Evolutionary conservation across 345 rosid species (phyloP), one percentile per base, ranked within the genome.

Genomic region (Aethionema arabicum): DNA sequence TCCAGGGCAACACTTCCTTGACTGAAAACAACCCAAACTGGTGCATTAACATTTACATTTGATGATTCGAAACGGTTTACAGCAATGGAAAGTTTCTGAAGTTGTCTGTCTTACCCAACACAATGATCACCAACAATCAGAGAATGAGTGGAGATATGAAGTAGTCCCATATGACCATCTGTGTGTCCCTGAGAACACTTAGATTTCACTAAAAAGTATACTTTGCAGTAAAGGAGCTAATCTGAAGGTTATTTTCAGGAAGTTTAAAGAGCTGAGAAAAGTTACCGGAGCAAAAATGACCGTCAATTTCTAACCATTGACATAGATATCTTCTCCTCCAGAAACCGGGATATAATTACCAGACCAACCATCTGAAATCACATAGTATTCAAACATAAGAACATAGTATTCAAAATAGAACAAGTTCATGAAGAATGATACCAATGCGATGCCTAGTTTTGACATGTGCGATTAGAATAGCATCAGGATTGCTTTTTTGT

Each of bases 81-180:
- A 59, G 45, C 13, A 56, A 39, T n/a, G 33, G 1, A 52, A 7
- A 50, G 14, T 40, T 64, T 50, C 5, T 35, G 31, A 12, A 46
- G n/a, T 63, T 74, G 27, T 11, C 3, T n/a, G 64, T 56, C 90
- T 78, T 83, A 92, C 98, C 98, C 95, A 61, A 92, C 73, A 66
- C 96, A 92, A 66, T 92, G 98, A 72, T 92, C 98, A 50, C 96
- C 95, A 36, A 76, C 91, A 70, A 92, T 78, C 70, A 92, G 74
- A 9, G 95, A 82, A 62, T 70, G 80, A 56, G 96, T 80, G 59
- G 72, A 72, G 69, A 10, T 74, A 77, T 88, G 82, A 56, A 82
- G 87, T 63, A 92, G 77, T 52, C 79, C 93, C 68, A 81, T 54
- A 71, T 92, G 98, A 33, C 98, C 96, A 75, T 92, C 89, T 8